Base-by-base conservation (phyloP, 306 rosid genomes). In the Coriaria nepalensis region DNA sequence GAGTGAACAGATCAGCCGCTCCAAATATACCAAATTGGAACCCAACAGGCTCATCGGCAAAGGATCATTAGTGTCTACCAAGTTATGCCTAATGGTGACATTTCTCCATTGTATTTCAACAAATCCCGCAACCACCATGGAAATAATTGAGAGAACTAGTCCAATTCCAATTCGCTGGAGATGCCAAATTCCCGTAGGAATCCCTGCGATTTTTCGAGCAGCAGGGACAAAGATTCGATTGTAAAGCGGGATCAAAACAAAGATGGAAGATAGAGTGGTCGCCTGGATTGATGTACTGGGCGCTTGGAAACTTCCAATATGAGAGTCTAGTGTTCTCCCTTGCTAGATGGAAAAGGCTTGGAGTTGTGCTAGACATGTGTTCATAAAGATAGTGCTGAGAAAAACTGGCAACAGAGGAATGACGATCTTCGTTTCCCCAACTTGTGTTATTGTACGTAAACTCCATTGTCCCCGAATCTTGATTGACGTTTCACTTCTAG, bases 281-380 rank as follows among this genome's bases (percentile, higher is more conserved):
- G 79, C 59, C 49, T 75, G 82, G 9, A 79, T 79, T 13, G 87
- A 79, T 51, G 87, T 79, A 11, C 82, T 79, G 9, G 87, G 82
- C 11, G 72, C 67, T 36, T 55, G 55, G 49, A 79, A 79, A 52
- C 49, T 15, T 38, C 12, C 52, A 12, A 79, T 57, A 45, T 20
- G 45, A 47, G 67, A 57, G 57, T 79, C 47, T 82, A 79, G 75
- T 52, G 61, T 11, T 33, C 59, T 69, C 50, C 74, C 87, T 62
- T 78, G 81, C 32, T 79, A 78, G 15, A 78, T 81, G 34, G 86
- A 78, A 51, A 78, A 74, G 0, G 86, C 74, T 50, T 74, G 81
- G 20, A 78, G 79, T 52, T 79, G 87, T 6, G 87, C 87, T 59
- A 79, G 69, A 44, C 75, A 68, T 50, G 87, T 79, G 65, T 79